These are phyloP conservation scores for Mortierella claussenii DNA, from an alignment of 192 early-diverging fungal species.

Conservation along the genomic window DNA sequence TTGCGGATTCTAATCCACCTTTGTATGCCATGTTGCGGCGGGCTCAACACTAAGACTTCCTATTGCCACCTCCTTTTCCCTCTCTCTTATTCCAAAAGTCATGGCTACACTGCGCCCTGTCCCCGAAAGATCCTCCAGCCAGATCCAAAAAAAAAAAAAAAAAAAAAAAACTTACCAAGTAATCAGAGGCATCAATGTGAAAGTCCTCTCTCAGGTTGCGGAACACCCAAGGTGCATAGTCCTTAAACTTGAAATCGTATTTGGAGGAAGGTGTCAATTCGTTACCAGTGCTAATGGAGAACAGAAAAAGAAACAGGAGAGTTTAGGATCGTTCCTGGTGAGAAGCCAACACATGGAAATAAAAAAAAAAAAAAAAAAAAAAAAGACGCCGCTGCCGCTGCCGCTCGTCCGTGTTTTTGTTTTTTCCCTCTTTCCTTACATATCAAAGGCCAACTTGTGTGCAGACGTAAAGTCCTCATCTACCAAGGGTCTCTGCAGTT, in stretches of 20 bases:
- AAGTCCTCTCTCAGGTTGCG: slow-evolving; percentile 88
- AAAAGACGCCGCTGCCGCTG: neutral
- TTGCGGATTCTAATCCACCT: neutral
- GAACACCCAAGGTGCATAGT: slow-evolving; percentile 99
- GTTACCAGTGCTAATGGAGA: slow-evolving; percentile 77
- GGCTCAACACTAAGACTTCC: too few species aligned
- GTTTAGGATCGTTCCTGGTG: too few species aligned
- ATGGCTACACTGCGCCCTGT: too few species aligned
- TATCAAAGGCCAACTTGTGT: slow-evolving; percentile 97
- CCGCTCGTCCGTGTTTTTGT: too few species aligned
- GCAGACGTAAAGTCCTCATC: slow-evolving; percentile 86
- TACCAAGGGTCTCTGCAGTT: slow-evolving; percentile 75
- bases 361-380: slow-evolving; percentile 1
- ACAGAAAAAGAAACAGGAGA: neutral
- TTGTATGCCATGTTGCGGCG: neutral
- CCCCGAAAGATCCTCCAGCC: neutral
- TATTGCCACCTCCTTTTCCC: neutral
- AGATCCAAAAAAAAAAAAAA: slow-evolving; percentile 1
- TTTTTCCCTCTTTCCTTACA: slow-evolving; percentile 60
- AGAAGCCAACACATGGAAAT: neutral
- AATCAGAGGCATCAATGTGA: slow-evolving; percentile 91
- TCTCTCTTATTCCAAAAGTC: neutral
- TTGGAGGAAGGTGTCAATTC: slow-evolving; percentile 94
- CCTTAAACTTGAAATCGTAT: slow-evolving; percentile 99
- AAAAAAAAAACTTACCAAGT: slow-evolving; percentile 70